Base-by-base conservation (phyloP, 116 monocot genomes). In the Trichopus zeylanicus region DNA sequence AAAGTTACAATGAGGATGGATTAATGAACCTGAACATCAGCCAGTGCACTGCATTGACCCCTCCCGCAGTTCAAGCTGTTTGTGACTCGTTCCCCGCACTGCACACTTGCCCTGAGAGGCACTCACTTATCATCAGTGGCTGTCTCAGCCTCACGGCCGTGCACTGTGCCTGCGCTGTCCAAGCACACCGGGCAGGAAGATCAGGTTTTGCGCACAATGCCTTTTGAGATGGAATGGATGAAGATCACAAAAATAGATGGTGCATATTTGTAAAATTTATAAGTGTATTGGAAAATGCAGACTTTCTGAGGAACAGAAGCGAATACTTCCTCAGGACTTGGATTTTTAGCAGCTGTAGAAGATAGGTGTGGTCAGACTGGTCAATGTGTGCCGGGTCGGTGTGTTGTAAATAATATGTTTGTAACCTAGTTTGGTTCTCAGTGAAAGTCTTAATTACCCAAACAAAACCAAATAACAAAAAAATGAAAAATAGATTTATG, bases 31-130 rank as follows among this genome's bases (percentile, higher is more conserved):
- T 95, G 22, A 95, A 95, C 76, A 84, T 95, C 51, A 87, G 90
- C 72, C 95, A 95, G 62, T 95, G 95, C 75, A 95, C 95, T 2
- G 95, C 90, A 4, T 49, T 95, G 18, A 95, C 95, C 0, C 88
- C 95, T 5, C 78, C 81, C 6, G 95, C 95, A 0, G 95, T 95
- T 5, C 95, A 95, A 60, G 87, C 89, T 0, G 64, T 95, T 15
- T 95, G 95, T 26, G 82, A 95, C 69, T 90, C 95, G 2, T 95
- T 78, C 63, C 95, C 95, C 0, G 68, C 68, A 1, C 81, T 95
- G 27, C 95, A 95, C 68, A 95, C 95, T 3, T 95, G 95, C 59
- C 70, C 81, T 19, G 87, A 65, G 1, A 55, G 85, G 53, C 90
- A 90, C 55, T 95, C 95, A 0, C 84, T 95, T 2, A 81, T 83